Evolutionary conservation across 768 basidiomycete species (phyloP).

Genomic region (Kwoniella newhampshirensis): DNA sequence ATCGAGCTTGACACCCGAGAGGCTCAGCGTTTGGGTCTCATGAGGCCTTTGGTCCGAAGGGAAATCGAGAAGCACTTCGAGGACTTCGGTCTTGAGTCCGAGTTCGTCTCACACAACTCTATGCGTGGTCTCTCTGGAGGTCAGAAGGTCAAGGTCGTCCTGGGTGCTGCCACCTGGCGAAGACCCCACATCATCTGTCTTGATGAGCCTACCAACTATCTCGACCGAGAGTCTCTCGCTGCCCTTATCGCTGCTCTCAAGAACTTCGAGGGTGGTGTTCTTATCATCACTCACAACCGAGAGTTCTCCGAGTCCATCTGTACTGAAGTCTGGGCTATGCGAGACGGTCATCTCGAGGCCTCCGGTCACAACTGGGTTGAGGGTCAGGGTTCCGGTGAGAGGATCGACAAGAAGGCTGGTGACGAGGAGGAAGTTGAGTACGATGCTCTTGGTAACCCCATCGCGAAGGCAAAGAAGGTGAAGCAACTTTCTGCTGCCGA

Average conservation of each 20-base stretch:
- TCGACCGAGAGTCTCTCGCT: conserved; percentile 98
- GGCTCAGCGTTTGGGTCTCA: conserved; percentile 91
- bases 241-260: conserved; percentile 98
- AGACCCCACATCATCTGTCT: conserved; percentile 95
- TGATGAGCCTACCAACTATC: conserved; percentile 98
- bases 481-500: conserved; percentile 76
- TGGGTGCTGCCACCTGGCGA: conserved; percentile 98
- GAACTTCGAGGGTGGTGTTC: conserved; percentile 96
- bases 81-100: conserved; percentile 92
- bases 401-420: conserved; percentile 83
- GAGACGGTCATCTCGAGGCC: conserved; percentile 90
- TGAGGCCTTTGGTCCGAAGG: conserved; percentile 93
- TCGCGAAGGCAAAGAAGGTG: conserved; percentile 69
- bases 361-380: conserved; percentile 92
- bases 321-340: conserved; percentile 99
- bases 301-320: conserved; percentile 99
- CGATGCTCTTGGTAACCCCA: conserved; percentile 92
- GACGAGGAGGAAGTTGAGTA: conserved; percentile 87
- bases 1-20: conserved; percentile 96
- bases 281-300: conserved; percentile 94
- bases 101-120: conserved; percentile 98
- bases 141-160: conserved; percentile 99
- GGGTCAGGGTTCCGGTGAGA: conserved; percentile 89
- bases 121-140: conserved; percentile 99
- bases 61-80: conserved; percentile 99